Evolutionary conservation across 495 filamentous ascomycete species (phyloP).

Genomic region (Immersiella caudata): DNA sequence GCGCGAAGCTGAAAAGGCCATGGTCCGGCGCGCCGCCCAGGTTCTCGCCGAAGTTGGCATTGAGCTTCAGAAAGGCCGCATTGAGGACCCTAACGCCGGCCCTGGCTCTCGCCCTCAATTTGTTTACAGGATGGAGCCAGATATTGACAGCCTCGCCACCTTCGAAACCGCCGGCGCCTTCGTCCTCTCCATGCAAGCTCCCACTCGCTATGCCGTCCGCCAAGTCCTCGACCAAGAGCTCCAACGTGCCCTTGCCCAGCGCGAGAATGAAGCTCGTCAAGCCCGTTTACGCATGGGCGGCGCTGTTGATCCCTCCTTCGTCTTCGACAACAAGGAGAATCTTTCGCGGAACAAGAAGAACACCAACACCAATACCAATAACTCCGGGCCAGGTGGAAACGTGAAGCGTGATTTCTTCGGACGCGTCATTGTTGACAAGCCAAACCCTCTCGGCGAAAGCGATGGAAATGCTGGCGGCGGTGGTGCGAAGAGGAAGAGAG

Average conservation of each 20-base stretch:
- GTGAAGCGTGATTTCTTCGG: constrained; percentile 93
- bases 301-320: constrained; percentile 15
- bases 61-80: constrained; percentile 75
- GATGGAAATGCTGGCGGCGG: constrained; percentile 42
- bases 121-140: constrained; percentile 94
- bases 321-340: constrained; percentile 50
- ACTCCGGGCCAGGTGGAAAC: constrained; percentile 16
- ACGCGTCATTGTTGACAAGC: constrained; percentile 58
- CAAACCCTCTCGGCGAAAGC: constrained; percentile 40
- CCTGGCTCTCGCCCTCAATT: constrained; percentile 58
- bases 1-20: constrained; percentile 76
- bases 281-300: constrained; percentile 52
- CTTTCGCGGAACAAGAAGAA: constrained; percentile 21
- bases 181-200: constrained; percentile 56
- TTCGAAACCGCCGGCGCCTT: constrained; percentile 59
- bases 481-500: constrained; percentile 28
- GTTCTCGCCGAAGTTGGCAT: constrained; percentile 80
- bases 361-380: constrained; percentile 24
- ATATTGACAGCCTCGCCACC: constrained; percentile 67
- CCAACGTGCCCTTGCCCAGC: constrained; percentile 64
- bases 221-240: constrained; percentile 92
- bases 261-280: constrained; percentile 60
- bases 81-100: constrained; percentile 60
- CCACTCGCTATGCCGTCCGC: constrained; percentile 82
- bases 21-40: constrained; percentile 76